phyloP scores from a whole-genome alignment of 495 filamentous ascomycete genomes.

The Penicillium pulvis region DNA sequence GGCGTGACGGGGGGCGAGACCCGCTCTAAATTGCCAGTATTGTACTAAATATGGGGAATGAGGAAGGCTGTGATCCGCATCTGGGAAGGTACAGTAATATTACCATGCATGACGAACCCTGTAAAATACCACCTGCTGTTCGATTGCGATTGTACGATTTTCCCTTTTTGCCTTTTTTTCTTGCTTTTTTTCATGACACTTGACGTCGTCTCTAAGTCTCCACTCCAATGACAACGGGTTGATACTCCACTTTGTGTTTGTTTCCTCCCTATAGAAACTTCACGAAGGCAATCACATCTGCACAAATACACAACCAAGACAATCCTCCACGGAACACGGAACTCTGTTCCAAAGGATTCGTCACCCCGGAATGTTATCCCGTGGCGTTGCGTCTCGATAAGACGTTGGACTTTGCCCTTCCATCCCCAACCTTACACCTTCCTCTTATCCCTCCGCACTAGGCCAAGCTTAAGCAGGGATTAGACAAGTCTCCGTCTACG shows the following conservation, averaged over 20 bases:
- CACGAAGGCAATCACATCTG: neutral
- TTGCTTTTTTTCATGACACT: neutral
- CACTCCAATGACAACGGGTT: neutral
- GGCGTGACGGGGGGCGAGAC: slow-evolving; percentile 26
- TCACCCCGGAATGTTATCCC: slow-evolving; percentile 24
- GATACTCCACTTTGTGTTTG: neutral
- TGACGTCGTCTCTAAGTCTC: neutral
- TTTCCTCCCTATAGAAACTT: neutral
- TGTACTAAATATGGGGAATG: neutral
- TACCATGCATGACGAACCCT: slow-evolving; percentile 13
- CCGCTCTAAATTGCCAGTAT: neutral
- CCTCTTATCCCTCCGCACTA: slow-evolving; percentile 15
- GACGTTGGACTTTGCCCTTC: slow-evolving; percentile 18
- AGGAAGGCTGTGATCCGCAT: slow-evolving; percentile 7
- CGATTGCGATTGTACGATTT: neutral
- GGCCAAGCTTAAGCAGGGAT: slow-evolving; percentile 15
- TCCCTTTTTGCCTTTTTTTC: neutral
- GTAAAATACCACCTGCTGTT: neutral
- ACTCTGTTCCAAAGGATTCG: slow-evolving; percentile 23
- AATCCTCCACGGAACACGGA: slow-evolving; percentile 8
- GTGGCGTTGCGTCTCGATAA: slow-evolving; percentile 13
- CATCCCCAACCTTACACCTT: slow-evolving; percentile 15
- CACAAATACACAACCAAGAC: neutral
- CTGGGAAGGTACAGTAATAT: slow-evolving; percentile 16
- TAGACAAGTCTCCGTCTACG: slow-evolving; percentile 19